Percentiles rank a stretch among this genome's conserved stretches.
Evolutionary conservation across 2,329 filamentous ascomycete genomes (phyloP).

Genomic region (Xylaria sp.): DNA sequence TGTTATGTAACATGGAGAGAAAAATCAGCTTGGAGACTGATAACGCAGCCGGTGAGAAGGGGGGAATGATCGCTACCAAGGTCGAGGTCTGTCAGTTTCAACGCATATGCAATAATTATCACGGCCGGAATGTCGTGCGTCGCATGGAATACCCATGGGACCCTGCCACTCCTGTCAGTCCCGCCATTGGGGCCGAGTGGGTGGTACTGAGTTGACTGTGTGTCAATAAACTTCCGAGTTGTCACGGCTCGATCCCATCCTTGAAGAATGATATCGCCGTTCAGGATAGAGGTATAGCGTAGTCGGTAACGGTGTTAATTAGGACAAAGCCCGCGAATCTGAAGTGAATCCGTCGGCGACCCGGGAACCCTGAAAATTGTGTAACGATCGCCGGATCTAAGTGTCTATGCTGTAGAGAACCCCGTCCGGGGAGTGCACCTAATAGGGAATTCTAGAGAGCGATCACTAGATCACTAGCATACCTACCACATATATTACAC

Average conservation of each 20-base stretch:
- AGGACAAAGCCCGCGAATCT: slow-evolving; percentile 10
- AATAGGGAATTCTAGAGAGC: not conserved
- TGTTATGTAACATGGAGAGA: slow-evolving; percentile 34
- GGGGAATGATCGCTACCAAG: slow-evolving; percentile 25
- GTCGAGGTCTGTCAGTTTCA: slow-evolving; percentile 22
- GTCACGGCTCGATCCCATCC: not conserved
- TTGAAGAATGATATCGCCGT: slow-evolving; percentile 1
- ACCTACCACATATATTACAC: not conserved
- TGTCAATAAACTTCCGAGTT: not conserved
- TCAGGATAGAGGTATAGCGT: not conserved
- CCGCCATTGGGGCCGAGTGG: slow-evolving; percentile 2
- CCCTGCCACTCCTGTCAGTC: not conserved
- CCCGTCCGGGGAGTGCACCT: not conserved
- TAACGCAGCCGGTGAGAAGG: slow-evolving; percentile 23
- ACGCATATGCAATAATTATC: slow-evolving; percentile 22
- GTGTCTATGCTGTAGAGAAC: not conserved
- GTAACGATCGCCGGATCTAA: slow-evolving; percentile 19
- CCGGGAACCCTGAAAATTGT: slow-evolving; percentile 15
- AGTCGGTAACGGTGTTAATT: not conserved
- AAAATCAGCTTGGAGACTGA: slow-evolving; percentile 26
- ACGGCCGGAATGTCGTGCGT: slow-evolving; percentile 32
- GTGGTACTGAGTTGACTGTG: not conserved
- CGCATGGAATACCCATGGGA: slow-evolving; percentile 16
- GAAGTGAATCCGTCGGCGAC: slow-evolving; percentile 8
- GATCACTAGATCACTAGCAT: not conserved